Evolutionary conservation across 2,329 filamentous ascomycete genomes (phyloP).

Genomic region (Fusarium agapanthi): DNA sequence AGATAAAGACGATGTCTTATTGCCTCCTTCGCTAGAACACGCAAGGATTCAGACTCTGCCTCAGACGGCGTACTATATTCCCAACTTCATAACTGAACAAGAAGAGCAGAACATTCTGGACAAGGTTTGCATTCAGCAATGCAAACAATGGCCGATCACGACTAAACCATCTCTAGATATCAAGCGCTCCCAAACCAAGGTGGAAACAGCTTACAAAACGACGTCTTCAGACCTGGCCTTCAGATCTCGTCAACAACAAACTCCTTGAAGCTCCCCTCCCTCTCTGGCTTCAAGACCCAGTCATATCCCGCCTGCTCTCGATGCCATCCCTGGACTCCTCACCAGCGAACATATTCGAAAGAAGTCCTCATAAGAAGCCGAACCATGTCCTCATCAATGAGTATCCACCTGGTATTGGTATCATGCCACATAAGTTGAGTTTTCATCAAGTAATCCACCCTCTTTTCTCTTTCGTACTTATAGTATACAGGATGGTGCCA

Average conservation of each 20-base stretch:
- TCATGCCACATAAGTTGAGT: conserved; percentile 86
- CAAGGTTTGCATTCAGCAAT: conserved; percentile 62
- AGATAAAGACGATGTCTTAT: conserved; percentile 30
- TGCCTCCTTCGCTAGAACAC: conserved; percentile 61
- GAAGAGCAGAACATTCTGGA: conserved; percentile 77
- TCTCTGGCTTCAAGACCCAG: conserved; percentile 74
- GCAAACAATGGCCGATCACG: neutral
- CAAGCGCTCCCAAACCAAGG: conserved; percentile 73
- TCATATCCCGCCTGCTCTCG: conserved; percentile 69
- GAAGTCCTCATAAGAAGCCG: conserved; percentile 77
- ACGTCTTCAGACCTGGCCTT: conserved; percentile 90
- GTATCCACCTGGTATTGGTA: conserved; percentile 87
- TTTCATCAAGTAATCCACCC: conserved; percentile 30
- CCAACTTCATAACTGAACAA: conserved; percentile 79
- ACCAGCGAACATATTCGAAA: conserved; percentile 58
- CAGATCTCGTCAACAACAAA: conserved; percentile 79
- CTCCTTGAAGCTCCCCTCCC: conserved; percentile 80
- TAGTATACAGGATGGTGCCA: conserved; percentile 72
- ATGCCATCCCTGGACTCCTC: conserved; percentile 50
- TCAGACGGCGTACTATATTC: conserved; percentile 80
- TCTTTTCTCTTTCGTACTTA: conserved; percentile 43
- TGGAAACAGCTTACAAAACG: conserved; percentile 93
- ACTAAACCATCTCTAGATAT: conserved; percentile 54
- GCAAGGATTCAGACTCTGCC: conserved; percentile 66
- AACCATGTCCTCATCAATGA: conserved; percentile 97